A percentile compares a stretch with the other conserved stretches of the same genome.
Evolutionary conservation across 192 early-diverging fungal species (phyloP).

Genomic region (Coemansia javaensis): DNA sequence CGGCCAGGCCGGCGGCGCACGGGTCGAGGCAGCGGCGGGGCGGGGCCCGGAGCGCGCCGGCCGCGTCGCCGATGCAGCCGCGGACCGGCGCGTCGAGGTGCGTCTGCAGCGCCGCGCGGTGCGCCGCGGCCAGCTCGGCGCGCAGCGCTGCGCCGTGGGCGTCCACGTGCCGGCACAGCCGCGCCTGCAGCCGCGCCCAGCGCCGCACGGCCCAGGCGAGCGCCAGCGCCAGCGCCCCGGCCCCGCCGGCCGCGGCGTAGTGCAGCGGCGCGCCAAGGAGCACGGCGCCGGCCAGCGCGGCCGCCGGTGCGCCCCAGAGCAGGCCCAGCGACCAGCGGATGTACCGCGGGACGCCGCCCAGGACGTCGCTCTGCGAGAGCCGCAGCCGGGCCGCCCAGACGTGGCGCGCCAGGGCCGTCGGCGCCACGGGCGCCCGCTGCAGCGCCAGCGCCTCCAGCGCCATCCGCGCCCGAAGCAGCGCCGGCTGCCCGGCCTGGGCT

Average conservation of each 20-base stretch:
- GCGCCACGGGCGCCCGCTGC: constrained; percentile 21
- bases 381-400: constrained; percentile 29
- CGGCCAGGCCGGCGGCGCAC: neutral
- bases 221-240: constrained; percentile 13
- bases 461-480: constrained; percentile 5
- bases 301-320: constrained; percentile 33
- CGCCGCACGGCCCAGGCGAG: constrained; percentile 32
- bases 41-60: neutral
- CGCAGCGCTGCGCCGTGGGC: constrained; percentile 9
- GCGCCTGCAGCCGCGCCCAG: constrained; percentile 21
- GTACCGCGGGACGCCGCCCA: constrained; percentile 23
- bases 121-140: constrained; percentile 4
- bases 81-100: constrained; percentile 18
- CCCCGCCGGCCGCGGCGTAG: constrained; percentile 15
- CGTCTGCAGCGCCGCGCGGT: constrained; percentile 11
- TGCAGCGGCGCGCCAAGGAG: constrained; percentile 8
- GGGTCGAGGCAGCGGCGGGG: neutral
- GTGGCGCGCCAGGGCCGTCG: constrained; percentile 19
- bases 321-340: constrained; percentile 31
- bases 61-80: constrained; percentile 1
- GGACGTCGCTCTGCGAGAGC: constrained; percentile 12
- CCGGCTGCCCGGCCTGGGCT: neutral
- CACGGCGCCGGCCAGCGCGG: neutral
- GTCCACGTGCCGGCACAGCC: constrained; percentile 19
- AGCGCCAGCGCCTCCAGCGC: constrained; percentile 18